Evolutionary conservation across 495 filamentous ascomycete species (phyloP).

Genomic region (Penicillium desertorum): DNA sequence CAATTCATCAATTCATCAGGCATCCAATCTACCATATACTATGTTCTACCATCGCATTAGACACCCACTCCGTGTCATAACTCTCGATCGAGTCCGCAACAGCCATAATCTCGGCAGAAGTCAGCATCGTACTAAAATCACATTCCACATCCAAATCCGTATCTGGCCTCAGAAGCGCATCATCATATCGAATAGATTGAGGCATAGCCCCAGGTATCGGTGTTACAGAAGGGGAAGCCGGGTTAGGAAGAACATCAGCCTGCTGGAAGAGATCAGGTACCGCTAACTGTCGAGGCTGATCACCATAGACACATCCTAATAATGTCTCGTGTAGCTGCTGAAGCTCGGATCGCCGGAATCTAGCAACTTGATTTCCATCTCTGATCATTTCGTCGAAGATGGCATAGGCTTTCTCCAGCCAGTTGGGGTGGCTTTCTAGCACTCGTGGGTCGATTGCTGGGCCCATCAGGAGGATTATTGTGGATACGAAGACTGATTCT

Average conservation of each 20-base stretch:
- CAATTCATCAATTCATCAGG: constrained; percentile 1
- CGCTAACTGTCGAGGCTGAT: constrained; percentile 19
- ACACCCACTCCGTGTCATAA: constrained; percentile 42
- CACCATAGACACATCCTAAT: constrained; percentile 29
- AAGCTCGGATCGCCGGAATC: constrained; percentile 38
- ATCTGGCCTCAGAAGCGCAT: constrained; percentile 18
- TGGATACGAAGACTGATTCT: constrained; percentile 42
- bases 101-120: constrained; percentile 40
- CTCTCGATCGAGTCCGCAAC: constrained; percentile 42
- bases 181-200: constrained; percentile 18
- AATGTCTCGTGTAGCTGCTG: constrained; percentile 36
- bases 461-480: constrained; percentile 37
- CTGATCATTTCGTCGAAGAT: constrained; percentile 47
- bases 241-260: constrained; percentile 7
- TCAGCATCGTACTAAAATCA: constrained; percentile 25
- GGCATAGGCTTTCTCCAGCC: constrained; percentile 36
- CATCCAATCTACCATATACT: constrained; percentile 33
- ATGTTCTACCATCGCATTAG: constrained; percentile 41
- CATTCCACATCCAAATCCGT: constrained; percentile 15
- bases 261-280: constrained; percentile 21
- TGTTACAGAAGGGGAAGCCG: constrained; percentile 13
- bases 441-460: constrained; percentile 34
- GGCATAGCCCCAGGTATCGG: constrained; percentile 16
- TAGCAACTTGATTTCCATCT: constrained; percentile 40
- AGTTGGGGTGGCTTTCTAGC: constrained; percentile 28